Evolutionary conservation across 768 basidiomycete genomes (phyloP), one percentile per base, ranked within the genome.

Genomic region (Candolleomyces eurysporus): DNA sequence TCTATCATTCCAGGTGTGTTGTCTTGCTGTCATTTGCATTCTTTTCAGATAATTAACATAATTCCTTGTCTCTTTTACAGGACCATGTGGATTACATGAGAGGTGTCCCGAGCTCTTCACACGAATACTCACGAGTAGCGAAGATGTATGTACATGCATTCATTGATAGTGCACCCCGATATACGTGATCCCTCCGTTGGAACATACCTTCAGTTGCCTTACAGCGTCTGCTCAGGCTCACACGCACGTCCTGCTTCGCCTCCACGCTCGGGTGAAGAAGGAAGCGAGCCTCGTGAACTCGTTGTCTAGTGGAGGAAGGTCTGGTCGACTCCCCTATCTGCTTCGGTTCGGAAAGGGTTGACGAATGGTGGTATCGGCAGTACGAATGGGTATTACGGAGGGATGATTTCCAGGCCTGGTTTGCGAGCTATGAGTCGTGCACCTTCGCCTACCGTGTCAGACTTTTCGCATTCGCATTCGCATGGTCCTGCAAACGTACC

Each of bases 261-360:
- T 94, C 17, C 84, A 92, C 9, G 84, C 84, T 0, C 92, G 94
- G 65, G 92, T 90, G 0, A 92, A 94, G n/a, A n/a, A n/a, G n/a
- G n/a, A n/a, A n/a, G n/a, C n/a, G n/a, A n/a, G n/a, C n/a, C n/a
- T n/a, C n/a, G n/a, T n/a, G n/a, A n/a, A n/a, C n/a, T n/a, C n/a
- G n/a, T n/a, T n/a, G n/a, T n/a, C n/a, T n/a, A n/a, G n/a, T n/a
- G n/a, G n/a, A n/a, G n/a, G n/a, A n/a, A n/a, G n/a, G n/a, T n/a
- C n/a, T n/a, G n/a, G n/a, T n/a, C n/a, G n/a, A n/a, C n/a, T n/a
- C n/a, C n/a, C n/a, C n/a, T n/a, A n/a, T n/a, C n/a, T n/a, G n/a
- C n/a, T n/a, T n/a, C n/a, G n/a, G n/a, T n/a, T n/a, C n/a, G n/a
- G n/a, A n/a, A n/a, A n/a, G n/a, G n/a, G 11, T 30, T 57, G 48